Conservation (phyloP, 2,329 filamentous ascomycete species). For the Mycosphaerelloides madeirae region DNA sequence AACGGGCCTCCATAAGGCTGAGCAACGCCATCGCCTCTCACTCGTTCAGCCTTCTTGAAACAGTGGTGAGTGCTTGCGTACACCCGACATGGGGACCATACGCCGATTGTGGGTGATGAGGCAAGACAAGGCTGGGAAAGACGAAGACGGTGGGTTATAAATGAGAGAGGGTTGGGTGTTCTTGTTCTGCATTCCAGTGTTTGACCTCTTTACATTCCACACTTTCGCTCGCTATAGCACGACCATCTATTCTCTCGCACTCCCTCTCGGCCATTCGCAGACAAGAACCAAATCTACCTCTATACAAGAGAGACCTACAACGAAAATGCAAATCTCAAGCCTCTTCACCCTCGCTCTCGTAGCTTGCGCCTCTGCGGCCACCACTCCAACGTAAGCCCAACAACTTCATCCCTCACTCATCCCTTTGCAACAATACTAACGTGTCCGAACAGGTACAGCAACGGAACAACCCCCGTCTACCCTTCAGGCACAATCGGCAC, state of each 20-base stretch:
- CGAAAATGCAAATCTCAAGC: conserved; percentile 11
- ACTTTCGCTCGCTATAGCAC: background rate
- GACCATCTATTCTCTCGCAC: background rate
- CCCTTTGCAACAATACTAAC: too few species aligned
- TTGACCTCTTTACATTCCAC: background rate
- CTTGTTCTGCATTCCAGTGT: background rate
- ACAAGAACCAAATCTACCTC: background rate
- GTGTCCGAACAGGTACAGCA: background rate
- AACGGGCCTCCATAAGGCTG: too few species aligned
- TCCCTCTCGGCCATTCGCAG: background rate
- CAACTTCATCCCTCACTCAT: too few species aligned
- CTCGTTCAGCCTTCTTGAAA: too few species aligned
- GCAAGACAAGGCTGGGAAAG: background rate
- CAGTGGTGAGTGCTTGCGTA: too few species aligned
- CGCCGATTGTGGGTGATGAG: background rate
- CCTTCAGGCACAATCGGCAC: conserved; percentile 2
- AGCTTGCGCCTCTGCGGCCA: conserved; percentile 4
- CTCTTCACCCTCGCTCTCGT: conserved; percentile 8
- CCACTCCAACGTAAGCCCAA: background rate
- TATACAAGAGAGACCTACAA: background rate
- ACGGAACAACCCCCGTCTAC: conserved; percentile 2
- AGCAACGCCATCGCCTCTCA: background rate
- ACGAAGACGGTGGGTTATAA: background rate
- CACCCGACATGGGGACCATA: too few species aligned
- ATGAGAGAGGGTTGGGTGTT: background rate